Conservation (phyloP, 331 rosid species). For the Pyrus hybrid region DNA sequence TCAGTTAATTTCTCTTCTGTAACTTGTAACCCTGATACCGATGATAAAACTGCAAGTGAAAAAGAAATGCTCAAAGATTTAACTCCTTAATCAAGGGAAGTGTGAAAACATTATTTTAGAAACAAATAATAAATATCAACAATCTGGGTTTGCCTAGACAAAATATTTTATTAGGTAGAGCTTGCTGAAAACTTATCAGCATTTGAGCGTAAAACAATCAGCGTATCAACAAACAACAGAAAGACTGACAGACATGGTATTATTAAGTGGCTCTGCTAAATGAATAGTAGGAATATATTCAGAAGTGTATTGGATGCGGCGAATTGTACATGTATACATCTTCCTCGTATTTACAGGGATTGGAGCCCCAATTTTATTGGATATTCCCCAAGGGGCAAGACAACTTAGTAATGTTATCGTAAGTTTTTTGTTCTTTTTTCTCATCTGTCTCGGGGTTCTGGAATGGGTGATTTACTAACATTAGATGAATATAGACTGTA, state of each 20-base stretch:
- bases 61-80: neutral
- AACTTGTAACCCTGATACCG: conserved; percentile 68
- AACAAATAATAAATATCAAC: neutral
- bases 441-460: neutral
- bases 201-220: neutral
- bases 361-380: neutral
- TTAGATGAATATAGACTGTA: neutral
- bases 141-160: neutral
- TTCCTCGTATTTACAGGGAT: neutral
- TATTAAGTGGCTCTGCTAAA: neutral
- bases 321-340: neutral
- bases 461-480: neutral
- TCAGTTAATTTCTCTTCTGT: conserved; percentile 42
- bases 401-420: neutral
- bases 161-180: neutral
- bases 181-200: neutral
- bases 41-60: conserved; percentile 65
- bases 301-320: neutral
- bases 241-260: neutral
- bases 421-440: neutral
- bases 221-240: neutral
- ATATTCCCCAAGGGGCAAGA: neutral
- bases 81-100: conserved; percentile 1
- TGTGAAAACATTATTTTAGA: neutral
- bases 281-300: neutral